Percentiles rank a stretch among this genome's conserved stretches.
Conservation (phyloP, 805 yeast species). For the Blastobotrys parvus region DNA sequence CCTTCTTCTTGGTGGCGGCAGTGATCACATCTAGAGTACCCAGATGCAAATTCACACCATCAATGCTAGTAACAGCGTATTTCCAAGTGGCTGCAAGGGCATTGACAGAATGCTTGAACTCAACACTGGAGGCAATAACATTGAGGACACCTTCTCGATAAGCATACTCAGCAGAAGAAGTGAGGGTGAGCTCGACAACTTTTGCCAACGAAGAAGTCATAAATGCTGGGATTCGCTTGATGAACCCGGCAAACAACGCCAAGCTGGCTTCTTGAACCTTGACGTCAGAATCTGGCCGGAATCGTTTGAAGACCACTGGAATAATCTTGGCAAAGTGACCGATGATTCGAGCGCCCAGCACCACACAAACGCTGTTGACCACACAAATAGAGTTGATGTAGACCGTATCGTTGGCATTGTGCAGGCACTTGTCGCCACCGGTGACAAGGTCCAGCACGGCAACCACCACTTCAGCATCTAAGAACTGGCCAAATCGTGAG, state of each 20-base stretch:
- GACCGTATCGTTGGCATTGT: constrained; percentile 42
- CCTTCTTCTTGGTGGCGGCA: constrained; percentile 61
- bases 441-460: constrained; percentile 41
- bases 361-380: constrained; percentile 58
- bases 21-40: constrained; percentile 58
- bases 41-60: constrained; percentile 61
- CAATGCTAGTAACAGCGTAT: constrained; percentile 20
- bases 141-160: constrained; percentile 44
- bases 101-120: constrained; percentile 51
- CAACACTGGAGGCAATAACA: constrained; percentile 60
- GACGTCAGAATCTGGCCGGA: constrained; percentile 34
- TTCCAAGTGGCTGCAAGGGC: constrained; percentile 60
- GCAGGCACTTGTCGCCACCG: constrained; percentile 46
- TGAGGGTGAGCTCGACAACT: constrained; percentile 45
- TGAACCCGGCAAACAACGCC: constrained; percentile 61
- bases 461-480: not conserved
- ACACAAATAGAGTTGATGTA: constrained; percentile 67
- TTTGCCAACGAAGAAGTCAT: constrained; percentile 60
- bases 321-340: constrained; percentile 80
- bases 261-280: constrained; percentile 63
- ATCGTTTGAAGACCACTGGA: constrained; percentile 60
- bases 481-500: constrained; percentile 45
- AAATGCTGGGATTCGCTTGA: constrained; percentile 81
- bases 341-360: constrained; percentile 77
- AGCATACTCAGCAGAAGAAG: constrained; percentile 39